These are phyloP conservation scores for Arthromyces matolae DNA, from an alignment of 768 basidiomycete genomes.

Conservation along the genomic window DNA sequence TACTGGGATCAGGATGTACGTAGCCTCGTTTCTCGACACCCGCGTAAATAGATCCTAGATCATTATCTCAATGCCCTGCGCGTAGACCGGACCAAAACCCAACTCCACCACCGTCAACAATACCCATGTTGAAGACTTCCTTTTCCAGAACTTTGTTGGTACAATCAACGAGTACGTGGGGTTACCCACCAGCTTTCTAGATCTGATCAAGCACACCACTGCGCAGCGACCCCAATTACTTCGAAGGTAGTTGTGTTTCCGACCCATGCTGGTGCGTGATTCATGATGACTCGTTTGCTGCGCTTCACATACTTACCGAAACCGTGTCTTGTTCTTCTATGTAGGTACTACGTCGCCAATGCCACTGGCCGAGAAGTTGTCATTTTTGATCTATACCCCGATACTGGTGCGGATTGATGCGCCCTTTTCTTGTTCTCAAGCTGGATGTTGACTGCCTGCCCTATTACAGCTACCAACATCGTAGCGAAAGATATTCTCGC, in stretches of 20 bases:
- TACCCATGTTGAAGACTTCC: constrained; percentile 53
- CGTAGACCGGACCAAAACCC: constrained; percentile 37
- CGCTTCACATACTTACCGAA: no score
- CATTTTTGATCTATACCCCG: constrained; percentile 55
- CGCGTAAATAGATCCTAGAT: no score
- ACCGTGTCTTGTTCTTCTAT: no score
- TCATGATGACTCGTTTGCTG: not conserved
- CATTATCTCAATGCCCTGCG: not conserved
- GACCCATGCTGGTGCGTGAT: constrained; percentile 54
- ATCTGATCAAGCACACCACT: not conserved
- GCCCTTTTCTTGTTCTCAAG: not conserved
- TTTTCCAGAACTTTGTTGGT: constrained; percentile 52
- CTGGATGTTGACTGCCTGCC: not conserved
- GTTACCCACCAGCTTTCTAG: not conserved
- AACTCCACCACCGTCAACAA: constrained; percentile 44
- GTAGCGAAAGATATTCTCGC: constrained; percentile 46
- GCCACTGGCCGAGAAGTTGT: constrained; percentile 57
- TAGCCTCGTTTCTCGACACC: constrained; percentile 1
- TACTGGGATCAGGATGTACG: constrained; percentile 60
- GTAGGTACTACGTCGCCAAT: constrained; percentile 45
- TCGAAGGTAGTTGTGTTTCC: constrained; percentile 55
- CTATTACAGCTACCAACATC: constrained; percentile 40
- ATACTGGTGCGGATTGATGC: constrained; percentile 43
- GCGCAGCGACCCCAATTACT: constrained; percentile 35
- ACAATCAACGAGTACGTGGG: constrained; percentile 42